Base-by-base conservation (phyloP, 441 rosid genomes). In the Jatropha podagrica region DNA sequence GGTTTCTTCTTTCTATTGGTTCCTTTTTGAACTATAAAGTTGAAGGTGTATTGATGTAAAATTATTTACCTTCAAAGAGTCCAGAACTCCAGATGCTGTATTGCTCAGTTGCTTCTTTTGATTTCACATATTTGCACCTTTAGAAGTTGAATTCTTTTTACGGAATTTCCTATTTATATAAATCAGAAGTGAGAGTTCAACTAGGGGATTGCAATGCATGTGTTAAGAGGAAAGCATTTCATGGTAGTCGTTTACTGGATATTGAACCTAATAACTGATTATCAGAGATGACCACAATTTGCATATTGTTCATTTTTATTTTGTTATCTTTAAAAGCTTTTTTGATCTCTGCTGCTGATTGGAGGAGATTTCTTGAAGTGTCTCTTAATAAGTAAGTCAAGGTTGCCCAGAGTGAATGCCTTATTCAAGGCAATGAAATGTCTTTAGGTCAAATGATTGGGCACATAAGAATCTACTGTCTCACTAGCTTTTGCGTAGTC, bases 361-460 rank as follows among this genome's bases (percentile, higher is more conserved):
- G 37, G 41, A 61, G 65, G 18, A 27, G n/a, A 59, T 59, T 23
- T 23, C 1, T 11, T 26, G 9, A 26, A 23, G 63, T 59, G 32
- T 59, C 38, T 59, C 37, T 10, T 10, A 11, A 26, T 9, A 12
- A 23, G 63, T 26, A 26, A 27, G 17, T 23, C 26, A 27, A 26
- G 38, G 37, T 23, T 9, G 32, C 7, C 27, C 23, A 26, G 3
- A 58, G 13, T 58, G 62, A 20, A 58, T 4, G 23, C 32, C 37
- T 8, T 26, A 23, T 58, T 20, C 37, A 58, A 8, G 37, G 32
- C 62, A 58, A 58, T 58, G 10, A 58, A 58, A 58, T 58, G 32
- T 26, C n/a, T 54, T 38, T 20, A 54, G 32, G 51, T 70, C 49
- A 70, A 59, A 42, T 66, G 69, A 66, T 44, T 13, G 17, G 51